These are phyloP conservation scores for Botrytis sinoallii DNA, from an alignment of 2,329 filamentous ascomycete species.

Conservation along the genomic window DNA sequence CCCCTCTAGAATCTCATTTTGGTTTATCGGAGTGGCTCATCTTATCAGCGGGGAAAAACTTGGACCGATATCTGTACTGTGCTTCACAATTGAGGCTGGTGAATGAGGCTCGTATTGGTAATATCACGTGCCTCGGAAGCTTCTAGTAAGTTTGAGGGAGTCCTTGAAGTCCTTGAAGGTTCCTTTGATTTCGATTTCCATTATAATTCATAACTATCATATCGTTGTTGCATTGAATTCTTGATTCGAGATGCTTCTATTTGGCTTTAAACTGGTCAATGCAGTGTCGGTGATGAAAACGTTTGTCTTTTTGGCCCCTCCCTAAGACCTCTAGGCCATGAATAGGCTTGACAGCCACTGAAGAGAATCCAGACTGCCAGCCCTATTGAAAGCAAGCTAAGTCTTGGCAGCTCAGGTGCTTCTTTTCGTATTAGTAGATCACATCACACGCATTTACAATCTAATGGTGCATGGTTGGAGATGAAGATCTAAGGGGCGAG, in stretches of 20 bases:
- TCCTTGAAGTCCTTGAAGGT: not conserved
- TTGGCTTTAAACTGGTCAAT: not conserved
- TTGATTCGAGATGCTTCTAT: constrained; percentile 1
- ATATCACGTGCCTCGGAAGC: not conserved
- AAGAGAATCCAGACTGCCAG: not conserved
- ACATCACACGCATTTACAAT: not conserved
- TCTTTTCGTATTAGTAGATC: not conserved
- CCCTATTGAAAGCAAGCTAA: not conserved
- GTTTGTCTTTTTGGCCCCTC: not conserved
- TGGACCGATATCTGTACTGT: not conserved
- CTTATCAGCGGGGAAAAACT: constrained; percentile 14
- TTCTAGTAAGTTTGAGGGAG: constrained; percentile 1
- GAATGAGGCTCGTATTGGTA: not conserved
- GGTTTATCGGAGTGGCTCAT: not conserved
- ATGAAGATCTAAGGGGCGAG: not conserved
- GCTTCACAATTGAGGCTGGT: not conserved
- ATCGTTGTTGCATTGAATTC: no score
- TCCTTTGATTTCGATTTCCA: not conserved
- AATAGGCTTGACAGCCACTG: not conserved
- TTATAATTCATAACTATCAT: not conserved
- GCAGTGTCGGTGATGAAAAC: not conserved
- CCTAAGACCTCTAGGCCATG: not conserved
- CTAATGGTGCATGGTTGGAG: not conserved
- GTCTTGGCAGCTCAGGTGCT: not conserved
- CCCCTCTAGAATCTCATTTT: not conserved